Evolutionary conservation across 1,139 yeast species (phyloP).

Genomic region (Taphrina wiesneri): DNA sequence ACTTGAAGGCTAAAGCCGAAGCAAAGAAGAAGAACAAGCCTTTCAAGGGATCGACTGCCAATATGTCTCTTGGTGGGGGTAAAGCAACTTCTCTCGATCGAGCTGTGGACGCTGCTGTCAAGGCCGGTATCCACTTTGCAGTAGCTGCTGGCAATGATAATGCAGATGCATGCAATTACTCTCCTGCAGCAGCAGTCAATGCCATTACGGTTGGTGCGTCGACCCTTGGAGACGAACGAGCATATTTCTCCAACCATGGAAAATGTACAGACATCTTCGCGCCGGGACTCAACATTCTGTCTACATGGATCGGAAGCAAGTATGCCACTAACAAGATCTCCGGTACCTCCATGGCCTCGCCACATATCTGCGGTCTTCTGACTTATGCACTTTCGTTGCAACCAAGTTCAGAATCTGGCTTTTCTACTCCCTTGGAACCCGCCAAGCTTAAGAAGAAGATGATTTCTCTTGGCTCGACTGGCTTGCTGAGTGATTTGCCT

Average conservation of each 20-base stretch:
- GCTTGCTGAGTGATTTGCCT: constrained; percentile 69
- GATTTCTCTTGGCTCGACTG: constrained; percentile 74
- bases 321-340: constrained; percentile 85
- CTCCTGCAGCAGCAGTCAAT: constrained; percentile 62
- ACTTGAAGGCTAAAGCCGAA: constrained; percentile 45
- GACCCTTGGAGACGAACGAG: constrained; percentile 53
- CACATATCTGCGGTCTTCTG: constrained; percentile 85
- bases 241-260: constrained; percentile 65
- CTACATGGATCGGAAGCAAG: constrained; percentile 78
- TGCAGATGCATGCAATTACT: constrained; percentile 61
- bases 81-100: constrained; percentile 55
- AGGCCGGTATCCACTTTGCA: constrained; percentile 61
- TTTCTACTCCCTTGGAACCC: constrained; percentile 66
- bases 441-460: constrained; percentile 85
- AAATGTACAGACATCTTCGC: constrained; percentile 65
- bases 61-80: constrained; percentile 66
- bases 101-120: constrained; percentile 62
- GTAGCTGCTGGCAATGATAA: constrained; percentile 70
- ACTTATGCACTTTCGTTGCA: constrained; percentile 87
- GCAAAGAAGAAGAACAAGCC: constrained; percentile 45
- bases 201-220: constrained; percentile 67
- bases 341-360: constrained; percentile 99
- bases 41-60: constrained; percentile 56
- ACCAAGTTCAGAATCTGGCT: constrained; percentile 80
- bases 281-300: constrained; percentile 57